These are phyloP conservation scores for Erysimum cheiri DNA, from an alignment of 441 rosid genomes.

Conservation along the genomic window DNA sequence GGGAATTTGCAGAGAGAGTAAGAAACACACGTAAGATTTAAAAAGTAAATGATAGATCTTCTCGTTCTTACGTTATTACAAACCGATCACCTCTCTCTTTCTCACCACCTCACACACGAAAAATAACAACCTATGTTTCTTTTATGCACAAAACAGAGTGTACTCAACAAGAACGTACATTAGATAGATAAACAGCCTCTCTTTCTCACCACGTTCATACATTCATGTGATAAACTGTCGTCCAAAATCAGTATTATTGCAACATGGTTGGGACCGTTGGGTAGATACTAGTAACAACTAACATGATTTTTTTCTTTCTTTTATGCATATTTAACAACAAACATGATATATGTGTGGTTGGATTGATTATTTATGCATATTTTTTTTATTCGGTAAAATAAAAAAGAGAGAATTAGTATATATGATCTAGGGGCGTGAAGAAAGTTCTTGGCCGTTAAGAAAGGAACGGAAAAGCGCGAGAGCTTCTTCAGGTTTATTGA, in stretches of 20 bases:
- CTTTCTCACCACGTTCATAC: not conserved
- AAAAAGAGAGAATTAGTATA: not conserved
- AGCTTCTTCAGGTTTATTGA: constrained; percentile 58
- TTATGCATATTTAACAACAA: too few species aligned
- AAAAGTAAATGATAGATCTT: too few species aligned
- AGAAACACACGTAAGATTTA: too few species aligned
- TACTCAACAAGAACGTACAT: too few species aligned
- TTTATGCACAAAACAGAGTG: too few species aligned
- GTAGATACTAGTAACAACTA: not conserved
- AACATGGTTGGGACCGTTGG: constrained; percentile 27
- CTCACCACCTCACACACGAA: too few species aligned
- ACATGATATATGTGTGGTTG: not conserved
- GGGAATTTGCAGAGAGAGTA: too few species aligned
- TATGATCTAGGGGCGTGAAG: constrained; percentile 41
- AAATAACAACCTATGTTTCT: too few species aligned
- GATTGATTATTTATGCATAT: constrained; percentile 12
- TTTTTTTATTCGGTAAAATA: constrained; percentile 49
- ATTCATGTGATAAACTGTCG: constrained; percentile 12
- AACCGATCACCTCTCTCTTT: too few species aligned
- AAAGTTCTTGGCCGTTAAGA: constrained; percentile 52
- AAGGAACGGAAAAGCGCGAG: constrained; percentile 55
- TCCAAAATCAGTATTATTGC: constrained; percentile 1
- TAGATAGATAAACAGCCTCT: too few species aligned
- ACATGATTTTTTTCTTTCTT: not conserved
- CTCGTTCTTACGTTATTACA: too few species aligned